phyloP scores from a whole-genome alignment of 441 rosid species.

The Geranium incanum region DNA sequence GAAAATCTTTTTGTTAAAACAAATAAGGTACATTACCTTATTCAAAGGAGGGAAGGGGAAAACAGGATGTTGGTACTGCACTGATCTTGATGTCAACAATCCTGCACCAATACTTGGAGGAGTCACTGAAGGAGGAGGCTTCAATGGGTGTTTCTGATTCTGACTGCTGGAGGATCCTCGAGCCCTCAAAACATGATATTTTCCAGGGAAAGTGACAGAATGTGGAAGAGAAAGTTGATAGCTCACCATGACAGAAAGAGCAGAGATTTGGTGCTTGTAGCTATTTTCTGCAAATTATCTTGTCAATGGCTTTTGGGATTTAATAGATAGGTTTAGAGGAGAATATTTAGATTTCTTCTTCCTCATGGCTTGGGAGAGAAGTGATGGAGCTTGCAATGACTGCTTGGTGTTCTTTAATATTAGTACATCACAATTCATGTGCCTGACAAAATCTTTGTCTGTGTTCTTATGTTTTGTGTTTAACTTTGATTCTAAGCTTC shows the following conservation, averaged over 20 bases:
- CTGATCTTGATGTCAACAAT: conserved; percentile 33
- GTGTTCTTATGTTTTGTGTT: conserved; percentile 16
- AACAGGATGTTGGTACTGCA: conserved; percentile 26
- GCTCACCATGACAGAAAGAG: conserved; percentile 23
- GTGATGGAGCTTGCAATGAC: conserved; percentile 17
- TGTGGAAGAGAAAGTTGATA: conserved; percentile 31
- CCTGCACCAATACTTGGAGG: conserved; percentile 17
- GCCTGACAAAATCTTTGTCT: conserved; percentile 13
- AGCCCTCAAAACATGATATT: conserved; percentile 22
- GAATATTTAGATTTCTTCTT: conserved; percentile 41
- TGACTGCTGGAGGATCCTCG: conserved; percentile 3
- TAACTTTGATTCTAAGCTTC: conserved; percentile 42
- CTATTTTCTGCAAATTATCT: conserved; percentile 6
- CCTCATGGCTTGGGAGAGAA: conserved; percentile 25
- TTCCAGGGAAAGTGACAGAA: conserved; percentile 23
- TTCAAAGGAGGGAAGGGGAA: conserved; percentile 32
- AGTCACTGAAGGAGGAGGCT: conserved; percentile 23
- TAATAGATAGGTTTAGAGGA: conserved; percentile 24
- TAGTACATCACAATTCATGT: background rate
- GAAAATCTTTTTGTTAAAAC: too few relatives aligned
- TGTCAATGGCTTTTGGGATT: conserved; percentile 12
- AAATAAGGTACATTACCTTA: conserved; percentile 27
- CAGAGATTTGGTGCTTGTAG: background rate
- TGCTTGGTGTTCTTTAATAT: conserved; percentile 13
- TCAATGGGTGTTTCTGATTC: conserved; percentile 18